These are phyloP conservation scores for Lasiodiplodia gonubiensis DNA, from an alignment of 2,329 filamentous ascomycete species.

Conservation along the genomic window DNA sequence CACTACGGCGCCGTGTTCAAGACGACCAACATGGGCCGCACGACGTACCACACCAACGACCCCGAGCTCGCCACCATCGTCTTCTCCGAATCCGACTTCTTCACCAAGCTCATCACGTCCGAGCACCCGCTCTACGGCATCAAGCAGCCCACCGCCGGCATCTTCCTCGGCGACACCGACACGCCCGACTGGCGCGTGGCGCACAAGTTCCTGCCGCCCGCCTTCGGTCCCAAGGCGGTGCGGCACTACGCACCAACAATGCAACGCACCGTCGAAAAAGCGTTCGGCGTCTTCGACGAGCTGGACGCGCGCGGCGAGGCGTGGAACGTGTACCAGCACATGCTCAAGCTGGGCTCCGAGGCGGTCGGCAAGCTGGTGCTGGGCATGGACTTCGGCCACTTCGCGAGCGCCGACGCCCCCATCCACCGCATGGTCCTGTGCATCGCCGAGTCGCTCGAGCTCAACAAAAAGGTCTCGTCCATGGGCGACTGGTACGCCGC, in stretches of 20 bases:
- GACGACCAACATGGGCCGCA: constrained; percentile 46
- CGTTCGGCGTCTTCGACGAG: constrained; percentile 55
- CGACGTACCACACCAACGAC: constrained; percentile 45
- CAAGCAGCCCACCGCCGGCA: constrained; percentile 39
- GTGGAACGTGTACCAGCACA: constrained; percentile 58
- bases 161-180: constrained; percentile 55
- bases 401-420: constrained; percentile 51
- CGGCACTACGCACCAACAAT: constrained; percentile 66
- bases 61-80: constrained; percentile 42
- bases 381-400: constrained; percentile 54
- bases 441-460: constrained; percentile 58
- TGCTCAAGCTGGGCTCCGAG: constrained; percentile 55
- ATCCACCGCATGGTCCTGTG: constrained; percentile 58
- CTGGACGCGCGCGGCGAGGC: constrained; percentile 55
- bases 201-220: constrained; percentile 68
- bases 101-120: constrained; percentile 50
- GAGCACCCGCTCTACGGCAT: constrained; percentile 41
- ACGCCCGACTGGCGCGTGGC: constrained; percentile 57
- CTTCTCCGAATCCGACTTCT: constrained; percentile 45
- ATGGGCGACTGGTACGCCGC: constrained; percentile 62
- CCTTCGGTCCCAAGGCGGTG: constrained; percentile 64
- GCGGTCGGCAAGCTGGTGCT: constrained; percentile 53
- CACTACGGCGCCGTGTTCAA: constrained; percentile 47
- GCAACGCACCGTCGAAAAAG: constrained; percentile 59
- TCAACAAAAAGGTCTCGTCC: constrained; percentile 65